These are phyloP conservation scores for Fusarium keratoplasticum DNA, from an alignment of 2,329 filamentous ascomycete species.

Conservation along the genomic window DNA sequence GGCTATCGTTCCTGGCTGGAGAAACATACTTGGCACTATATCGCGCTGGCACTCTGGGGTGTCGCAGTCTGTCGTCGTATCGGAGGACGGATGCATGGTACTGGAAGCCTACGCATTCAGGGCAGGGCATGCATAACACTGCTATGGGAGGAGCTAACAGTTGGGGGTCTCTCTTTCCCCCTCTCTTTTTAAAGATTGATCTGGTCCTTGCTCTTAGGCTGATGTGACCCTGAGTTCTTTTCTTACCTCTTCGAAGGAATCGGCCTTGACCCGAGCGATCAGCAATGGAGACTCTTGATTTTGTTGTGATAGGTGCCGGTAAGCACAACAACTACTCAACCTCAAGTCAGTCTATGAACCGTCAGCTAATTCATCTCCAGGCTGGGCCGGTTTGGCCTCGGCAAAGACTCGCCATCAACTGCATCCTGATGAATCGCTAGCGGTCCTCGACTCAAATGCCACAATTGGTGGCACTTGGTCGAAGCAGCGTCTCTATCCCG, in stretches of 20 bases:
- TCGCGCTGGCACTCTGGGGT: background rate
- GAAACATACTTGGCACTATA: background rate
- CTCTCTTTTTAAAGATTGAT: constrained; percentile 17
- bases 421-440: constrained; percentile 66
- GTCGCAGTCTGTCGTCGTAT: background rate
- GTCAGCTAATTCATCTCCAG: constrained; percentile 26
- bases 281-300: constrained; percentile 58
- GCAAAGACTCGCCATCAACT: constrained; percentile 72
- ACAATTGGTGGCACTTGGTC: constrained; percentile 79
- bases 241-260: background rate
- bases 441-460: constrained; percentile 67
- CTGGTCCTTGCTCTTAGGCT: background rate
- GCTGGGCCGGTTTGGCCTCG: constrained; percentile 66
- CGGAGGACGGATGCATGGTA: background rate
- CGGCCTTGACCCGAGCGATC: background rate
- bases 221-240: background rate
- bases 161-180: background rate
- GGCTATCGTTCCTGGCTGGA: background rate
- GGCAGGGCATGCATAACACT: background rate
- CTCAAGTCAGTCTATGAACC: background rate
- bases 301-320: constrained; percentile 67
- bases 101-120: background rate
- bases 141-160: background rate
- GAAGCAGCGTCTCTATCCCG: constrained; percentile 73
- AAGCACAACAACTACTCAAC: constrained; percentile 42